Evolutionary conservation across 768 basidiomycete genomes (phyloP), one percentile per base, ranked within the genome.

Genomic region (Rhizopogon vinicolor): DNA sequence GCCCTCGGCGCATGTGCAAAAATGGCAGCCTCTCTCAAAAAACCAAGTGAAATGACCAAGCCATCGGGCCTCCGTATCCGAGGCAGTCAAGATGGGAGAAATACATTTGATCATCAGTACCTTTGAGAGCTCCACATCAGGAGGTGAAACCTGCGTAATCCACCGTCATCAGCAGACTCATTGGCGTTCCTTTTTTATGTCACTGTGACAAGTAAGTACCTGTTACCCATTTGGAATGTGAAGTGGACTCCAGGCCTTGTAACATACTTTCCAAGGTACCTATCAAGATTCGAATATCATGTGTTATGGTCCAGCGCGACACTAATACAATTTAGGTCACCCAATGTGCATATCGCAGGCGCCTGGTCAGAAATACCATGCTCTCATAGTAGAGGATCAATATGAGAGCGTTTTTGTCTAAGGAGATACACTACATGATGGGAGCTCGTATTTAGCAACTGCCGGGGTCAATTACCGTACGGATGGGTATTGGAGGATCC

Each of bases 401-500:
- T 13, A 19, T 9, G 13, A 35, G 19, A 49, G 33, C 22, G 18
- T 48, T 19, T 22, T 13, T 41, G 41, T 35, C 33, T 33, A 14
- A 37, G 19, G 31, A 18, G 19, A 33, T 19, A 13, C 44, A 19
- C 10, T 33, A 12, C 33, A 31, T 7, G 13, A 14, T 22, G 48
- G 13, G 35, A 37, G 35, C 35, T 49, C 35, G 5, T 37, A 37
- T 49, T 16, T 37, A 49, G 48, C 48, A 37, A 49, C 37, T 49
- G 48, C 19, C 35, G 35, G 48, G 10, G 14, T 35, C 48, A 49
- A 35, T 35, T 35, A 48, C 18, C 33, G 33, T 19, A 35, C 8
- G 8, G 33, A n/a, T 53, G 42, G 22, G 22, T 25, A 25, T 25
- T 25, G 22, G 22, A 25, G 22, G 56, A 59, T 59, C 58, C 58